Conservation (phyloP, 192 early-diverging fungal genomes). For the Linnemannia schmuckeri region DNA sequence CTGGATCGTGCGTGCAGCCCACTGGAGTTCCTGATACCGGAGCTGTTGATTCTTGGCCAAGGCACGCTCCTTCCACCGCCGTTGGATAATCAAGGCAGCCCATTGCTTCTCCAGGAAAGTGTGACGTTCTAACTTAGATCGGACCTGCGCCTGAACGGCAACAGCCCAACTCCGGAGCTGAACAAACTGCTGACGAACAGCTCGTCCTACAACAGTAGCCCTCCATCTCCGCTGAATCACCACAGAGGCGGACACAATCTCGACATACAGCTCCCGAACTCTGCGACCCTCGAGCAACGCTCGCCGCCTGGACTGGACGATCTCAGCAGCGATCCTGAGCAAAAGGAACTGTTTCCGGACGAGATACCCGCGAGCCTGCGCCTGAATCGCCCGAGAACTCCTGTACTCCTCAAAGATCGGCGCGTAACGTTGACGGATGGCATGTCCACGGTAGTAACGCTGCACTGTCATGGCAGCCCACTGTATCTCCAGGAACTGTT, state of each 20-base stretch:
- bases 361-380: slow-evolving; percentile 33
- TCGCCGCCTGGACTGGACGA: slow-evolving; percentile 34
- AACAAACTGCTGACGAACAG: slow-evolving; percentile 25
- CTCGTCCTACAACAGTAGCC: slow-evolving; percentile 14
- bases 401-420: slow-evolving; percentile 16
- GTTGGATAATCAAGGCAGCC: slow-evolving; percentile 43
- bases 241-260: slow-evolving; percentile 20
- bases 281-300: slow-evolving; percentile 26
- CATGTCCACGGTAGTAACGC: slow-evolving; percentile 32
- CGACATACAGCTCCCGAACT: slow-evolving; percentile 18
- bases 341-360: slow-evolving; percentile 32
- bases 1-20: slow-evolving; percentile 49
- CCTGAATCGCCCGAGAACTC: slow-evolving; percentile 28
- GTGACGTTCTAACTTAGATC: slow-evolving; percentile 15
- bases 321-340: slow-evolving; percentile 30
- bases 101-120: slow-evolving; percentile 14
- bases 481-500: slow-evolving; percentile 24
- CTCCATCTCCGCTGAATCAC: slow-evolving; percentile 47
- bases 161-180: slow-evolving; percentile 18
- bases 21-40: slow-evolving; percentile 12
- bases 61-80: slow-evolving; percentile 6
- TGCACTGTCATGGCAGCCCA: slow-evolving; percentile 39
- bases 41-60: background rate
- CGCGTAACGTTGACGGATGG: slow-evolving; percentile 12
- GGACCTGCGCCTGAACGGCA: slow-evolving; percentile 24